These are phyloP conservation scores for Wickerhamiella australiensis DNA, from an alignment of 805 yeast species.

Conservation along the genomic window DNA sequence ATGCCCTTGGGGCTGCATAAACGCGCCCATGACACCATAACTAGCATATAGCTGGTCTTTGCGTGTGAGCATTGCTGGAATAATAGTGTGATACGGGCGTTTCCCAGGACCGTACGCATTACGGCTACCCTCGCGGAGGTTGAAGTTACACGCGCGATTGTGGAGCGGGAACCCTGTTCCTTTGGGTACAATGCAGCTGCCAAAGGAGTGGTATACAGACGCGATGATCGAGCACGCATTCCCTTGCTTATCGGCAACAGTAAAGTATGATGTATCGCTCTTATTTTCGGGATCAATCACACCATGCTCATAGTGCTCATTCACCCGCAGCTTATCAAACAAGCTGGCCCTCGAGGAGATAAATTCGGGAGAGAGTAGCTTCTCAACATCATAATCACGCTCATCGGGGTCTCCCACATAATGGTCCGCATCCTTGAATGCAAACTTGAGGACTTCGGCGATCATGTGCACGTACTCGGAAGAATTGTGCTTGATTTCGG, in stretches of 20 bases:
- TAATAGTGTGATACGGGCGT: conserved; percentile 71
- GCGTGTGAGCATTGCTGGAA: conserved; percentile 65
- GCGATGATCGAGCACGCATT: conserved; percentile 73
- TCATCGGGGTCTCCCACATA: conserved; percentile 49
- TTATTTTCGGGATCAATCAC: conserved; percentile 39
- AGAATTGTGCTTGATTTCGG: conserved; percentile 43
- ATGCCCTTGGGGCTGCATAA: conserved; percentile 78
- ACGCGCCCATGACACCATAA: conserved; percentile 81
- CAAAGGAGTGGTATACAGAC: conserved; percentile 58
- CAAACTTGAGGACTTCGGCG: conserved; percentile 60
- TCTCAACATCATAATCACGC: conserved; percentile 30
- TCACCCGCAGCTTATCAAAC: conserved; percentile 34
- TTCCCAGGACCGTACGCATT: conserved; percentile 58
- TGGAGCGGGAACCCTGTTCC: conserved; percentile 55
- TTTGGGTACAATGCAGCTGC: conserved; percentile 53
- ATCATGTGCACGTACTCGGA: conserved; percentile 55
- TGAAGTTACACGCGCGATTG: conserved; percentile 68
- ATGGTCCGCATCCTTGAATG: conserved; percentile 64
- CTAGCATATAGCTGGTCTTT: conserved; percentile 46
- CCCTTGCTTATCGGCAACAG: conserved; percentile 55
- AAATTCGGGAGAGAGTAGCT: conserved; percentile 39
- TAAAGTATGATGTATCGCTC: conserved; percentile 62
- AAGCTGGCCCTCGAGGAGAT: conserved; percentile 39
- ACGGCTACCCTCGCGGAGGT: conserved; percentile 41
- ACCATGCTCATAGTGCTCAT: conserved; percentile 35